phyloP scores from a whole-genome alignment of 129 eudicot genomes.

The Flaveria trinervia region DNA sequence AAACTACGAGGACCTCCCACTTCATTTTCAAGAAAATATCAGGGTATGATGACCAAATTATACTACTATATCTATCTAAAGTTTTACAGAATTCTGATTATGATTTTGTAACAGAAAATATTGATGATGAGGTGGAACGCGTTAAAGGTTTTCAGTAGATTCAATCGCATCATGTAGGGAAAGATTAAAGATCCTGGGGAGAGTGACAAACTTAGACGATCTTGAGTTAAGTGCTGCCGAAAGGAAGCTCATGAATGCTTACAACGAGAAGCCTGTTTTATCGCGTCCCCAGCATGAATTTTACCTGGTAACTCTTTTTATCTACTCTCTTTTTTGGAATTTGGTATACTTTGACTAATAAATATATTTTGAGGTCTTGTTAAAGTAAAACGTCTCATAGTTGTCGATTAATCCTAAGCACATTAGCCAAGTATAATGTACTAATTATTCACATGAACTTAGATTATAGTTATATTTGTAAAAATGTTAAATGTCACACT shows the following conservation, averaged over 20 bases:
- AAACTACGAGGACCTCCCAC: slow-evolving; percentile 66
- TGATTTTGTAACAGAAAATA: slow-evolving; percentile 49
- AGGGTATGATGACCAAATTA: slow-evolving; percentile 48
- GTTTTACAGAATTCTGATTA: neutral
- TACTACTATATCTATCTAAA: neutral
- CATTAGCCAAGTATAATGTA: neutral
- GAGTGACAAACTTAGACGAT: slow-evolving; percentile 65
- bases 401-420: neutral
- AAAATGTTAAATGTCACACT: neutral
- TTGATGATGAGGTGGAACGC: slow-evolving; percentile 73
- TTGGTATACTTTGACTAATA: neutral
- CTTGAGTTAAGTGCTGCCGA: slow-evolving; percentile 68
- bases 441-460: neutral
- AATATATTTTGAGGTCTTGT: neutral
- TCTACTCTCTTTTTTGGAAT: neutral
- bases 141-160: slow-evolving; percentile 68
- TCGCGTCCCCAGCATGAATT: slow-evolving; percentile 90
- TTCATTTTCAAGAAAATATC: slow-evolving; percentile 76
- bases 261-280: slow-evolving; percentile 87
- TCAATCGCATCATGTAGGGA: slow-evolving; percentile 67
- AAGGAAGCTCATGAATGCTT: slow-evolving; percentile 75
- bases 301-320: slow-evolving; percentile 52
- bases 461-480: neutral
- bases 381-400: neutral
- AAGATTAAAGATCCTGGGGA: slow-evolving; percentile 76